Percentiles rank a stretch among this genome's conserved stretches.
Conservation (phyloP, 75 land plant species). For the Azolla pinnata region DNA sequence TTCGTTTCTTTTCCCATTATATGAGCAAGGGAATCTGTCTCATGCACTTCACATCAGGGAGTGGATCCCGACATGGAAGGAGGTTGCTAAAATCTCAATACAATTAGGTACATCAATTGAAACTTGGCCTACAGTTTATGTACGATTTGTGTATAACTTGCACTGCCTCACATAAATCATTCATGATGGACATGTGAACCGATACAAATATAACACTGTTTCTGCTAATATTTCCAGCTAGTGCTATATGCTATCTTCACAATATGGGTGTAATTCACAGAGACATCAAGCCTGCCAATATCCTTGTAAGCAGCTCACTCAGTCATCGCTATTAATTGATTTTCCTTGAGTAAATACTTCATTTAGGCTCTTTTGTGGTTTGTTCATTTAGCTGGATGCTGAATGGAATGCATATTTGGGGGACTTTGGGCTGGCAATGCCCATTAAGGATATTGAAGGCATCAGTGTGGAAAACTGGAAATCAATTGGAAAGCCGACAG, state of each 20-base stretch:
- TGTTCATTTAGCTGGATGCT: slow-evolving; percentile 53
- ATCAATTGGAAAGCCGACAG: slow-evolving; percentile 89
- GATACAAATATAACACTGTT: no score
- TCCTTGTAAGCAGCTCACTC: slow-evolving; percentile 54
- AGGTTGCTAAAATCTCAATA: slow-evolving; percentile 34
- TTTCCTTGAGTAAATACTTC: not conserved
- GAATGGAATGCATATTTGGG: slow-evolving; percentile 52
- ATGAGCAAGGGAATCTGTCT: slow-evolving; percentile 54
- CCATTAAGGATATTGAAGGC: slow-evolving; percentile 42
- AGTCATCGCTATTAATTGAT: not conserved
- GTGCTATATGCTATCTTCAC: slow-evolving; percentile 67
- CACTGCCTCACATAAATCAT: no score
- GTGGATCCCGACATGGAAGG: slow-evolving; percentile 49
- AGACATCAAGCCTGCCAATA: slow-evolving; percentile 92
- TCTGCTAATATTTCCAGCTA: slow-evolving; percentile 65
- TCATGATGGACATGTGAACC: no score
- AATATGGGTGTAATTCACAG: slow-evolving; percentile 77
- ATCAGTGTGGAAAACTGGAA: slow-evolving; percentile 56
- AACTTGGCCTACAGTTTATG: no score
- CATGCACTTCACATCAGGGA: slow-evolving; percentile 69
- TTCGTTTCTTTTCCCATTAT: slow-evolving; percentile 63
- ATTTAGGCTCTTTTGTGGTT: not conserved
- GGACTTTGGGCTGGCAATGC: slow-evolving; percentile 85
- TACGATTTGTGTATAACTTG: no score
- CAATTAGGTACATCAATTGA: slow-evolving; percentile 40